Evolutionary conservation across 331 rosid species (phyloP), one percentile per base, ranked within the genome.

Genomic region (Quercus lobata): DNA sequence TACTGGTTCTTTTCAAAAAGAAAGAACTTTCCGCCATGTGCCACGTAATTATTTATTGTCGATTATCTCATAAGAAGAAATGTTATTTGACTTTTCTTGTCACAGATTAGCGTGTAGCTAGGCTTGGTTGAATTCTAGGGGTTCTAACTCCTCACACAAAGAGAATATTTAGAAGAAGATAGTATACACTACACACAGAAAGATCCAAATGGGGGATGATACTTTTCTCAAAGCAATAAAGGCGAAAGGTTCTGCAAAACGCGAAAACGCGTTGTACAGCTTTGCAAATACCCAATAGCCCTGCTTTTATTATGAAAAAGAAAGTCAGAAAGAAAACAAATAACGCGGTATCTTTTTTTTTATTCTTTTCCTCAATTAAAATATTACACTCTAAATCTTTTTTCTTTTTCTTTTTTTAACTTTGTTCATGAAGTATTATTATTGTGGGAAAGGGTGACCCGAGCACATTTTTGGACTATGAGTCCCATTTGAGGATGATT

Each of bases 231-330:
- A 90, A 84, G 87, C 55, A 80, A 32, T 69, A 84, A 86, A 84
- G 87, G 32, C 84, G 65, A 83, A 86, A 82, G 83, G 34, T 75
- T 79, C 54, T 2, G 75, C 69, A 62, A 37, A 71, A 78, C 73
- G 46, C 78, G 21, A 73, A 80, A 86, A 85, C 92, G 92, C 88
- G 91, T 83, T 86, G 69, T 84, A 81, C 90, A 90, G 89, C 92
- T 90, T 81, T 74, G 78, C 82, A 34, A 52, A 27, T 2, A 78
- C 69, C 22, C 82, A 29, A 52, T 19, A 1, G 76, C 72, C 27
- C 24, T 22, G 71, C 86, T 81, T 69, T 65, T 65, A n/a, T 57
- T 27, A 3, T 18, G 22, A 34, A 79, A 65, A 3, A 22, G 32
- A 34, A 75, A 65, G 34, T n/a, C 71, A 53, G 15, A n/a, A 7